These are phyloP conservation scores for Saccharomycopsis sp. DNA, from an alignment of 805 yeast genomes.

Conservation along the genomic window DNA sequence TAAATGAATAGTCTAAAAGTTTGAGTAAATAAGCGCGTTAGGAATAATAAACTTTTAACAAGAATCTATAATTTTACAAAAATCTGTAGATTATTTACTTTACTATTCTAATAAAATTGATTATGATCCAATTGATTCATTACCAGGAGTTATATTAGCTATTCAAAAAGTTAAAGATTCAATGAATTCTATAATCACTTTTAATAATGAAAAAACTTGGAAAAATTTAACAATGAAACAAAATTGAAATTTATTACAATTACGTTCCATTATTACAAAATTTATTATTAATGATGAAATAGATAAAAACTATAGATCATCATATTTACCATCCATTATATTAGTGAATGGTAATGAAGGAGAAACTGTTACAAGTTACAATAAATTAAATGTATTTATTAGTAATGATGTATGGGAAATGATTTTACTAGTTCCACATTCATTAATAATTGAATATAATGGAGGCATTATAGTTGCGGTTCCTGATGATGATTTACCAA, in stretches of 20 bases:
- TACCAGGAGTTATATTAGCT: constrained; percentile 43
- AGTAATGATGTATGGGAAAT: constrained; percentile 63
- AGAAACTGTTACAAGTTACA: constrained; percentile 19
- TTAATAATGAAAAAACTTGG: constrained; percentile 30
- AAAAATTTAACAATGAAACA: constrained; percentile 18
- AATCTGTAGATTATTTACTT: not conserved
- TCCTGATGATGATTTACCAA: constrained; percentile 28
- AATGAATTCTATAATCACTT: constrained; percentile 22
- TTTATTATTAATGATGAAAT: constrained; percentile 4
- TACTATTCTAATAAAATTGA: constrained; percentile 22
- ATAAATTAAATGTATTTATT: constrained; percentile 35
- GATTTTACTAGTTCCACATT: constrained; percentile 40
- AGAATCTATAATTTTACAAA: too few species aligned
- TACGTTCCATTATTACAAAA: constrained; percentile 28
- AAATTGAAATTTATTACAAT: constrained; percentile 26
- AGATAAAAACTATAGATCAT: constrained; percentile 16
- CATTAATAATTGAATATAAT: constrained; percentile 58
- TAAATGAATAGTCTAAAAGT: too few species aligned
- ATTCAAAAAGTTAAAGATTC: not conserved
- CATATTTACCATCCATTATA: constrained; percentile 33
- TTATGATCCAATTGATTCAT: constrained; percentile 30
- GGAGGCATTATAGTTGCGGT: constrained; percentile 62
- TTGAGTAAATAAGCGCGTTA: too few species aligned
- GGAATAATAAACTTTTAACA: too few species aligned
- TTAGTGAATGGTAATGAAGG: constrained; percentile 35